Percentiles rank a stretch among this genome's conserved stretches.
These are phyloP conservation scores for Geotrichum aggregatum DNA, from an alignment of 1,139 yeast species.

Conservation along the genomic window DNA sequence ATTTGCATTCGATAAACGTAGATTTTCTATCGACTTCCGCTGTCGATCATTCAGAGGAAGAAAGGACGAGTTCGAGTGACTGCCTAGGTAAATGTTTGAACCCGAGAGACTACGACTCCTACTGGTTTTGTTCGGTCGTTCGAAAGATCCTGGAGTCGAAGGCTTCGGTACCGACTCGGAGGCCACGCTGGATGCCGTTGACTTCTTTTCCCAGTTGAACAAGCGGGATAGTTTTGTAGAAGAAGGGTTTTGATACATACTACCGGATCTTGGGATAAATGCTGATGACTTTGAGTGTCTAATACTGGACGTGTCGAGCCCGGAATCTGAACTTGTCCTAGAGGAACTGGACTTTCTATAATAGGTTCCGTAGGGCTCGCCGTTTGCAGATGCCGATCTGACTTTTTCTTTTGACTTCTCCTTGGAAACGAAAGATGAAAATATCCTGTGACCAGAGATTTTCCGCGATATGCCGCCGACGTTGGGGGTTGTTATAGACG, in stretches of 20 bases:
- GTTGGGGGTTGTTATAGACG: not conserved
- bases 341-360: not conserved
- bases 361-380: not conserved
- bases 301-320: not conserved
- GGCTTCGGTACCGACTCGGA: too few species aligned
- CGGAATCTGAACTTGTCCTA: not conserved
- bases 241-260: not conserved
- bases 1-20: too few species aligned
- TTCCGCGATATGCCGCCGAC: not conserved
- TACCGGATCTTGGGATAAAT: not conserved
- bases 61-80: too few species aligned
- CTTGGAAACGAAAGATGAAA: not conserved
- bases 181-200: not conserved
- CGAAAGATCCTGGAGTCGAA: too few species aligned
- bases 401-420: not conserved
- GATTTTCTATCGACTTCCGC: too few species aligned
- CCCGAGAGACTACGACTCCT: too few species aligned
- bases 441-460: not conserved
- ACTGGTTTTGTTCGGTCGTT: too few species aligned
- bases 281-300: not conserved
- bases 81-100: too few species aligned
- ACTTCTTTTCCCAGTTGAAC: not conserved
- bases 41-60: too few species aligned
- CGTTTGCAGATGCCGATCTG: not conserved
- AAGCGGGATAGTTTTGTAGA: not conserved